Evolutionary conservation across 2,329 filamentous ascomycete genomes (phyloP).

Genomic region (Shiraia bambusicola): DNA sequence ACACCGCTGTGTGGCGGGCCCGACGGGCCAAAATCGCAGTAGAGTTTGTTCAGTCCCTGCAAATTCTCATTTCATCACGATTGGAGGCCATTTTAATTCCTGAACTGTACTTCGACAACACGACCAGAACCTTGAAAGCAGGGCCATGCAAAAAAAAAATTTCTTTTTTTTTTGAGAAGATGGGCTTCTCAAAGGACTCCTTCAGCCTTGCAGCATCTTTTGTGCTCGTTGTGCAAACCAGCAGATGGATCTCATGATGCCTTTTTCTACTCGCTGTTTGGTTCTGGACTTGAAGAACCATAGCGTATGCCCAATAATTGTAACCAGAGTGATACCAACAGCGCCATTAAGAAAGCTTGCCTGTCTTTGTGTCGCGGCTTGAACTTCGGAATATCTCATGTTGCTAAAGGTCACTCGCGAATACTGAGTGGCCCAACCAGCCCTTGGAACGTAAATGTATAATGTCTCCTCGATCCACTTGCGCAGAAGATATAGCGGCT

Average conservation of each 20-base stretch:
- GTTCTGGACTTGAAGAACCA: conserved; percentile 28
- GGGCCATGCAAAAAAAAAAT: neutral
- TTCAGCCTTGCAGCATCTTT: conserved; percentile 16
- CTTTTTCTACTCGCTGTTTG: conserved; percentile 26
- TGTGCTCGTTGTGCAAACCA: conserved; percentile 26
- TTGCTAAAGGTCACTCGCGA: conserved; percentile 91
- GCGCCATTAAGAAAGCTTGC: conserved; percentile 35
- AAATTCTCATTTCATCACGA: too few relatives aligned
- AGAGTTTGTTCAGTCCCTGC: too few relatives aligned
- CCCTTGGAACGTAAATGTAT: conserved; percentile 69
- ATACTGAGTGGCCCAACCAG: conserved; percentile 93
- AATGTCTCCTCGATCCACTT: conserved; percentile 86
- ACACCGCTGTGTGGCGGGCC: too few relatives aligned
- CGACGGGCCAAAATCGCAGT: too few relatives aligned
- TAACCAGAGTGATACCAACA: conserved; percentile 24
- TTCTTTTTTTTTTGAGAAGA: neutral
- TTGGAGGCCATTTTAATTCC: too few relatives aligned
- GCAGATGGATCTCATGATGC: conserved; percentile 30
- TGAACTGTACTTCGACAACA: too few relatives aligned
- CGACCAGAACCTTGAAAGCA: too few relatives aligned
- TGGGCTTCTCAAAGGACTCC: neutral
- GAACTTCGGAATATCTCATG: conserved; percentile 83
- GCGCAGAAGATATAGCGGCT: conserved; percentile 72
- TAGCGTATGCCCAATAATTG: conserved; percentile 17
- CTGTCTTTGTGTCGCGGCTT: conserved; percentile 61